Conservation (phyloP, 108 stramenopile species). For the Skeletonema potamos region DNA sequence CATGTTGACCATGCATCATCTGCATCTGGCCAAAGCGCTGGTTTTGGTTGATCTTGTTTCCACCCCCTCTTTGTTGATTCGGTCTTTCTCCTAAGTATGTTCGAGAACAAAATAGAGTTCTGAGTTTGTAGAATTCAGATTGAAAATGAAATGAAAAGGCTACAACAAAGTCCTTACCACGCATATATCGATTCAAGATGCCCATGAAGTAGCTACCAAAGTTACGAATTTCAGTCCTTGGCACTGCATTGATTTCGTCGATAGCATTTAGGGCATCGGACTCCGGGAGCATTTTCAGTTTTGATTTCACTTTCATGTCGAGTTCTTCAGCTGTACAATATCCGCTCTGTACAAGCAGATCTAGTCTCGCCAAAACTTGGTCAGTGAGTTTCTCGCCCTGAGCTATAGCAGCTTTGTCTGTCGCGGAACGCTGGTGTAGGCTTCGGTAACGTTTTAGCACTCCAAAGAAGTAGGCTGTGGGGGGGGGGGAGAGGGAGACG, state of each 20-base stretch:
- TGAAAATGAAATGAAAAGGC: not conserved
- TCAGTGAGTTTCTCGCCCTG: conserved; percentile 67
- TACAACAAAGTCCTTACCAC: conserved; percentile 35
- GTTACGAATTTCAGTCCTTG: conserved; percentile 64
- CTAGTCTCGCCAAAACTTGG: conserved; percentile 52
- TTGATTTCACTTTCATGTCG: conserved; percentile 71
- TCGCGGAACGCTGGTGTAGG: conserved; percentile 47
- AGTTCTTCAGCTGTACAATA: conserved; percentile 72
- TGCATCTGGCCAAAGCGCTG: not conserved
- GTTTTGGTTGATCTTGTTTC: conserved; percentile 19
- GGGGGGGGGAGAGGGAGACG: no score
- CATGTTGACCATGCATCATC: conserved; percentile 3
- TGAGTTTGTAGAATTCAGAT: not conserved
- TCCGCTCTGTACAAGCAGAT: conserved; percentile 53
- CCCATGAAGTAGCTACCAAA: conserved; percentile 79
- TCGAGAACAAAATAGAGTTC: not conserved
- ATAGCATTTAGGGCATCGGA: conserved; percentile 79
- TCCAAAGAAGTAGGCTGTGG: conserved; percentile 73
- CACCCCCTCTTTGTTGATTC: conserved; percentile 10
- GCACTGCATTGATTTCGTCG: conserved; percentile 66
- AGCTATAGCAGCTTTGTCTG: conserved; percentile 26
- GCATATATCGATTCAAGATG: conserved; percentile 84
- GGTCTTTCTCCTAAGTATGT: not conserved
- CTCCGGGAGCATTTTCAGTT: conserved; percentile 76
- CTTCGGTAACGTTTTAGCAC: conserved; percentile 74